Base-by-base conservation (phyloP, 2,329 filamentous ascomycete genomes). In the Fusarium nygamai region DNA sequence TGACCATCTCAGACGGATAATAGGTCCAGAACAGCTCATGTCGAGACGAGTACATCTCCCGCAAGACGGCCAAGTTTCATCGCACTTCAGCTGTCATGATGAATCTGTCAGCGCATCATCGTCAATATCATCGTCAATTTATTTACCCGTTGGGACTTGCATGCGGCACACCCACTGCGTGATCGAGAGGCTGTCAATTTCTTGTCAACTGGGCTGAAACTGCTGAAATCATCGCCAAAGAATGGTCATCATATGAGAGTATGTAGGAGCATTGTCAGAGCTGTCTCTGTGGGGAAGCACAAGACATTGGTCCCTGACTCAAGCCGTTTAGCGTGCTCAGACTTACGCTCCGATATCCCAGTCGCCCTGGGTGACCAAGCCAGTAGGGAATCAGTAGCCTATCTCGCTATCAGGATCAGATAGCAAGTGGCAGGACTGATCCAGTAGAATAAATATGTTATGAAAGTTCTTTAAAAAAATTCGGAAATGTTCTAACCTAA, bases 171-270 rank as follows among this genome's bases (percentile, higher is more conserved):
- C 7, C 51, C 51, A 4, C 34, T 56, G 8, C 51, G 51, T 2
- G 51, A 56, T 10, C 51, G 24, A 39, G 24, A 8, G 11, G 16
- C 0, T 24, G 17, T 14, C 4, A 20, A 5, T 8, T 0, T n/a
- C 1, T 33, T 17, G 16, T 10, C 1, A 33, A 3, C 3, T 19
- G 4, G 6, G 22, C 9, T 10, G 12, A 20, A 2, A 2, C 2
- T 6, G 31, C 48, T 9, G 1, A n/a, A 3, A 10, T 9, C 13
- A 24, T 53, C 0, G 6, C 3, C 6, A 36, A 20, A 14, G 4
- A 2, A 24, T 38, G 38, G 10, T 6, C 9, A 7, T 8, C 4
- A 11, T n/a, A 50, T 5, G 19, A 22, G 50, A 16, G 19, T 22
- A 24, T 16, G 48, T 5, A 11, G 3, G 48, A 51, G 12, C 48